Conservation (phyloP, 331 rosid species). For the Acacia concinna region DNA sequence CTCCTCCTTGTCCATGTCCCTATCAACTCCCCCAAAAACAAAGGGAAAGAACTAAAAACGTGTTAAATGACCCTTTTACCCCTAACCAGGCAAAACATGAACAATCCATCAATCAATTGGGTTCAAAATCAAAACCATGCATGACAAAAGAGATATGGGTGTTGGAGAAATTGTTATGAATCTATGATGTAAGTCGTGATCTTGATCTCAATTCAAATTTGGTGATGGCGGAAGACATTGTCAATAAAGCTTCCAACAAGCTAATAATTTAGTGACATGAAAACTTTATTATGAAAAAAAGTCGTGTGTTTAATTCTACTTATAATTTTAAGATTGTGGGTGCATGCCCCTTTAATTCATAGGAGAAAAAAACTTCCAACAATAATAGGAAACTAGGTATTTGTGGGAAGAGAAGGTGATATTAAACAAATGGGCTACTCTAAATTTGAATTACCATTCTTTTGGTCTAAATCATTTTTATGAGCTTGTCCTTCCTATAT, state of each 20-base stretch:
- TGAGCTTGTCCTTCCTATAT: not conserved
- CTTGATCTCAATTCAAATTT: too few relatives aligned
- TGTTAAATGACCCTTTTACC: not conserved
- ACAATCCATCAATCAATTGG: not conserved
- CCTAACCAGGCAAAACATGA: not conserved
- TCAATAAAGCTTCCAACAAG: too few relatives aligned
- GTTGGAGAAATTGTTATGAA: too few relatives aligned
- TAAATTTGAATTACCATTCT: not conserved
- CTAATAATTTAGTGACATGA: too few relatives aligned
- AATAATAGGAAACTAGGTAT: not conserved
- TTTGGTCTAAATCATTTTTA: not conserved
- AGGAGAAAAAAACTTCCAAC: not conserved
- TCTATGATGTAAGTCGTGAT: too few relatives aligned
- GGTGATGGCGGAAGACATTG: not conserved
- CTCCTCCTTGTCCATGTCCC: not conserved
- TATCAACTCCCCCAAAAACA: not conserved
- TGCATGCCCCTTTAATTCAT: too few relatives aligned
- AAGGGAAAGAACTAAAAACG: too few relatives aligned
- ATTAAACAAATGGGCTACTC: not conserved
- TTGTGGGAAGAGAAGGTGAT: not conserved
- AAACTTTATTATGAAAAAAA: too few relatives aligned
- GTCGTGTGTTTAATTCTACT: too few relatives aligned
- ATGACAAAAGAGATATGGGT: not conserved
- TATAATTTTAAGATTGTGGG: not conserved
- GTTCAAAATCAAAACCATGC: not conserved